phyloP scores from a whole-genome alignment of 352 stramenopile species.

The Pythium aristosporum region DNA sequence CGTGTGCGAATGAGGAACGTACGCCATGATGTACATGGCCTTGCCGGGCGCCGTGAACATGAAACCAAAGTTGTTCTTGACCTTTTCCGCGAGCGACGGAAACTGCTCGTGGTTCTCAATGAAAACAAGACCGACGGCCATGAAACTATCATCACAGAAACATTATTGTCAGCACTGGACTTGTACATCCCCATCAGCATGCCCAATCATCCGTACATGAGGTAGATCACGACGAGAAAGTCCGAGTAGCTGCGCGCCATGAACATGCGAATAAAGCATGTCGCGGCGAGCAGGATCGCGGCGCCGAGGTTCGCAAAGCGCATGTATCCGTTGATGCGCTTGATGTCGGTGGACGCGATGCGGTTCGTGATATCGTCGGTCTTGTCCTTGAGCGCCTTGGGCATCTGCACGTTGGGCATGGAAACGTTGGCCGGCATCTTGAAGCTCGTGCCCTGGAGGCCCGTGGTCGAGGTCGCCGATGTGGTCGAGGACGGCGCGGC shows the following conservation, averaged over 20 bases:
- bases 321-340: slow-evolving; percentile 87
- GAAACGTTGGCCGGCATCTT: slow-evolving; percentile 42
- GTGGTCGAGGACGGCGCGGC: slow-evolving; percentile 18
- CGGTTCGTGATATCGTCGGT: slow-evolving; percentile 69
- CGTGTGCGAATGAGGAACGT: slow-evolving; percentile 19
- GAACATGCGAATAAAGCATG: slow-evolving; percentile 81
- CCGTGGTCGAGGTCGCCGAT: slow-evolving; percentile 43
- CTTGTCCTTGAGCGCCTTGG: slow-evolving; percentile 59
- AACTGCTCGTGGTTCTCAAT: slow-evolving; percentile 87
- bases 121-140: slow-evolving; percentile 66
- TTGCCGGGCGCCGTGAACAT: slow-evolving; percentile 88
- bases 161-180: neutral
- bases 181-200: neutral
- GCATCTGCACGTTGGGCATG: slow-evolving; percentile 21
- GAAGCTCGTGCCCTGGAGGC: slow-evolving; percentile 23
- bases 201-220: slow-evolving; percentile 46
- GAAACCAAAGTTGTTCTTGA: slow-evolving; percentile 88
- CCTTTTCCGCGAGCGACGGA: slow-evolving; percentile 67
- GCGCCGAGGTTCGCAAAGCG: slow-evolving; percentile 73
- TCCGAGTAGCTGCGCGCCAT: slow-evolving; percentile 72
- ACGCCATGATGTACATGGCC: slow-evolving; percentile 82
- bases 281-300: slow-evolving; percentile 59
- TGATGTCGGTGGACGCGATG: slow-evolving; percentile 77
- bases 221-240: slow-evolving; percentile 84
- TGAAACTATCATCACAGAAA: slow-evolving; percentile 33